Percentiles rank a stretch among this genome's conserved stretches.
phyloP scores from a whole-genome alignment of 148 eudicot species.

The Rhododendron henanense region DNA sequence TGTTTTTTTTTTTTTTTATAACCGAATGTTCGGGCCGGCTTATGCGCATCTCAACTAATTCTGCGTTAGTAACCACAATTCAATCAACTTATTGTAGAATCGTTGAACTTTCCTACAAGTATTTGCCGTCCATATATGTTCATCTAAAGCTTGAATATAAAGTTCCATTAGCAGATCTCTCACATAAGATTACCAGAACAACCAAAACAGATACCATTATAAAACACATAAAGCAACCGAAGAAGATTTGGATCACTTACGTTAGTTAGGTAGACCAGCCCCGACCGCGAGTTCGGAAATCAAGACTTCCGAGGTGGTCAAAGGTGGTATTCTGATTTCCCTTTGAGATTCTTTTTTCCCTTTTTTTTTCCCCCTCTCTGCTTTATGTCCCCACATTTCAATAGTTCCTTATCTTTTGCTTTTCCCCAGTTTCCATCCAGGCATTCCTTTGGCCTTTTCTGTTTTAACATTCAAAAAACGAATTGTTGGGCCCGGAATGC shows the following conservation, averaged over 20 bases:
- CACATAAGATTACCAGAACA: neutral
- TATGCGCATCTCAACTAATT: too few relatives aligned
- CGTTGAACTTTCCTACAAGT: neutral
- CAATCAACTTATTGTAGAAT: neutral
- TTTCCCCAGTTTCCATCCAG: neutral
- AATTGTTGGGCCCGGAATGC: too few relatives aligned
- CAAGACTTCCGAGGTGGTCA: conserved; percentile 8
- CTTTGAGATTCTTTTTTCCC: neutral
- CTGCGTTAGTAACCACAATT: neutral
- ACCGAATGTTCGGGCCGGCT: too few relatives aligned
- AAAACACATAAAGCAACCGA: neutral
- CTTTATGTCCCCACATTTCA: conserved; percentile 9
- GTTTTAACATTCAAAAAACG: neutral
- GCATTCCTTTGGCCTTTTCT: neutral
- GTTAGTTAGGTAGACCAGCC: neutral
- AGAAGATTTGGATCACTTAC: neutral
- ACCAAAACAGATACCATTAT: neutral
- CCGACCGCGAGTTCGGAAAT: neutral
- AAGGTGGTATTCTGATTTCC: neutral
- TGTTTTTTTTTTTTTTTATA: too few relatives aligned
- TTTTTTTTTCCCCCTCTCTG: neutral
- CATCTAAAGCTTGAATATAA: neutral
- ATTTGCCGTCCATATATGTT: neutral
- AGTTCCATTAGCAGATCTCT: neutral
- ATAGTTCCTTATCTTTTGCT: neutral